phyloP scores from a whole-genome alignment of 2,329 filamentous ascomycete species.

The Teratosphaeria pseudoeucalypti region DNA sequence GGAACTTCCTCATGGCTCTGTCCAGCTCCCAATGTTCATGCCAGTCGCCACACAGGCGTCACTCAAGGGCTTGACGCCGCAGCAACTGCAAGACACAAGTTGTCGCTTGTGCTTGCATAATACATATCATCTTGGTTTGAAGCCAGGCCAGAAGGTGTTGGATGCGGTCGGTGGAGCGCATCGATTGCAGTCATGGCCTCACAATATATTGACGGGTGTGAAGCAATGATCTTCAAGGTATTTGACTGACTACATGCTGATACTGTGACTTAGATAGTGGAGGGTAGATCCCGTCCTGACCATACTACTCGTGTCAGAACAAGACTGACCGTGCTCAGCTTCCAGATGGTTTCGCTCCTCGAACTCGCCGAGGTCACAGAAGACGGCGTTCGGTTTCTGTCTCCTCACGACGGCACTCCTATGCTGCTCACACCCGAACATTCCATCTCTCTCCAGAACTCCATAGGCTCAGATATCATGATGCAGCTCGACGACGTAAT shows the following conservation, averaged over 20 bases:
- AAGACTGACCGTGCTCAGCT: constrained; percentile 45
- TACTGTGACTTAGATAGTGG: constrained; percentile 29
- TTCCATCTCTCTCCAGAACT: constrained; percentile 91
- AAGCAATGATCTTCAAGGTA: not conserved
- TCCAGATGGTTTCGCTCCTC: constrained; percentile 96
- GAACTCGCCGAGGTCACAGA: constrained; percentile 91
- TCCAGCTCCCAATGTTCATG: constrained; percentile 93
- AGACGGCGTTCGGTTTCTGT: constrained; percentile 90
- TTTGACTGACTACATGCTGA: constrained; percentile 1
- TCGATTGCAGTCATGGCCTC: constrained; percentile 85
- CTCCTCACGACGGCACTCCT: constrained; percentile 84
- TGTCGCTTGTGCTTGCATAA: constrained; percentile 94
- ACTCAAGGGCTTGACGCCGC: constrained; percentile 83
- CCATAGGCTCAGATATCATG: constrained; percentile 95
- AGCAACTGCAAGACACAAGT: constrained; percentile 79
- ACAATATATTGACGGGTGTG: constrained; percentile 75
- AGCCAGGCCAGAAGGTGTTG: constrained; percentile 82
- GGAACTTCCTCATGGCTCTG: constrained; percentile 80
- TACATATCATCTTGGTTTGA: constrained; percentile 91
- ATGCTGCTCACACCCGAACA: constrained; percentile 98
- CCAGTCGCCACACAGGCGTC: constrained; percentile 95
- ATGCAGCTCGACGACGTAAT: constrained; percentile 99
- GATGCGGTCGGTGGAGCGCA: constrained; percentile 86
- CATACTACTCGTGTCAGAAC: not conserved
- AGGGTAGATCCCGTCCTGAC: constrained; percentile 11